Evolutionary conservation across 805 yeast species (phyloP).

Genomic region (Lipomyces yamadae): DNA sequence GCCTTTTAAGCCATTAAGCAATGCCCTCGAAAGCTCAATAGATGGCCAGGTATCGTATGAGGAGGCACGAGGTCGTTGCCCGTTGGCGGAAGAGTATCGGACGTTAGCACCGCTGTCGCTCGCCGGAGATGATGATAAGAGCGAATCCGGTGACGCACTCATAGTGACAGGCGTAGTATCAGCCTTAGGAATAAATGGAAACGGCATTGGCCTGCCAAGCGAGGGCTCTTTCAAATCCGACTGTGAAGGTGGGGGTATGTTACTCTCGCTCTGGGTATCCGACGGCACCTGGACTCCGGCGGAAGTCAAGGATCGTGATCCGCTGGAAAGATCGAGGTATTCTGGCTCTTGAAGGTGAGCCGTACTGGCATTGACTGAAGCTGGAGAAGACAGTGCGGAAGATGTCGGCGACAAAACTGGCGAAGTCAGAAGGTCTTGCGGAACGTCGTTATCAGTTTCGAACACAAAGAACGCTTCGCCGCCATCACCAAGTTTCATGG

Average conservation of each 20-base stretch:
- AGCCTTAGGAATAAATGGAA: slow-evolving; percentile 2
- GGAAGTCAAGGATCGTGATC: slow-evolving; percentile 10
- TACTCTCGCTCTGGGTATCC: slow-evolving; percentile 39
- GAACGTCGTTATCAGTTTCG: slow-evolving; percentile 75
- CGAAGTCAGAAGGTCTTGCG: slow-evolving; percentile 78
- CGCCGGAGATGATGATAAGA: slow-evolving; percentile 18
- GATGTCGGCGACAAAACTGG: slow-evolving; percentile 78
- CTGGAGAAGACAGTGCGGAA: slow-evolving; percentile 46
- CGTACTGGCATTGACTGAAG: slow-evolving; percentile 27
- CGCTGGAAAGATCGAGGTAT: slow-evolving; percentile 52
- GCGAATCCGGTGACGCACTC: slow-evolving; percentile 15
- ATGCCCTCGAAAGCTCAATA: slow-evolving; percentile 29
- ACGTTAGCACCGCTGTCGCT: slow-evolving; percentile 6
- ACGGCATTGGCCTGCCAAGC: slow-evolving; percentile 19
- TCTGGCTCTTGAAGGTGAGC: slow-evolving; percentile 53
- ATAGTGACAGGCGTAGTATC: slow-evolving; percentile 6
- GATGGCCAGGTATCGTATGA: slow-evolving; percentile 33
- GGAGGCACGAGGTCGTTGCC: slow-evolving; percentile 17
- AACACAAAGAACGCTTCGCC: slow-evolving; percentile 98
- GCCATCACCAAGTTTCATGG: slow-evolving; percentile 96
- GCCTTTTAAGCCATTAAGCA: slow-evolving; percentile 23
- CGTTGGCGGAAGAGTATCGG: not conserved
- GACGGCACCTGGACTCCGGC: slow-evolving; percentile 24
- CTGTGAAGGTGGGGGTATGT: slow-evolving; percentile 20
- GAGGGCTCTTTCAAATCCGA: slow-evolving; percentile 10